Conservation (phyloP, 805 yeast genomes). For the Hanseniaspora meyeri region DNA sequence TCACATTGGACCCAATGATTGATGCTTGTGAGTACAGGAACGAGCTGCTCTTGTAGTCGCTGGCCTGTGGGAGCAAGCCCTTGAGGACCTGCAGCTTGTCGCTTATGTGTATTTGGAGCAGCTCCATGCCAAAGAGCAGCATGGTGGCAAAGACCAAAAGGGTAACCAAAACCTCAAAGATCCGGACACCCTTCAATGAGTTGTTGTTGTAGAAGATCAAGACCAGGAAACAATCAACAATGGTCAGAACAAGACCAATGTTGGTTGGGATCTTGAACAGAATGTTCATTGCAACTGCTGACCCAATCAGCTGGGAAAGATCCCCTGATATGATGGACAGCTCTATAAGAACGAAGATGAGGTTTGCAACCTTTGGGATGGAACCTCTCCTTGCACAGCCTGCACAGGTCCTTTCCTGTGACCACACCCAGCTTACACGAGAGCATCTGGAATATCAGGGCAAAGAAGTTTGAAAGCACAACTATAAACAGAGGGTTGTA, state of each 20-base stretch:
- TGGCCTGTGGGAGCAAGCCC: slow-evolving; percentile 51
- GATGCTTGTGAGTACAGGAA: slow-evolving; percentile 76
- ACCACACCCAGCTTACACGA: slow-evolving; percentile 81
- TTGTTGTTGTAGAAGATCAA: slow-evolving; percentile 69
- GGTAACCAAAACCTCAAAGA: slow-evolving; percentile 74
- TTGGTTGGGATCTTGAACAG: slow-evolving; percentile 67
- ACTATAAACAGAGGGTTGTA: slow-evolving; percentile 63
- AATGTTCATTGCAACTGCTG: slow-evolving; percentile 84
- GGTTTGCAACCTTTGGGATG: slow-evolving; percentile 10
- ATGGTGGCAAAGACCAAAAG: slow-evolving; percentile 69
- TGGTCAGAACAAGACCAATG: slow-evolving; percentile 73
- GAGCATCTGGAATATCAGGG: slow-evolving; percentile 67
- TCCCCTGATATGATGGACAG: slow-evolving; percentile 90
- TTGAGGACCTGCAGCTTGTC: slow-evolving; percentile 48
- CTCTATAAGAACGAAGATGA: slow-evolving; percentile 69
- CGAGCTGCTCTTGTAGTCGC: slow-evolving; percentile 38
- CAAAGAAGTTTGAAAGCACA: slow-evolving; percentile 68
- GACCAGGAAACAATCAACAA: slow-evolving; percentile 74
- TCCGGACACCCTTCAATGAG: slow-evolving; percentile 60
- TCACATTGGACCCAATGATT: slow-evolving; percentile 83
- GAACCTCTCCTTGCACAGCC: slow-evolving; percentile 62
- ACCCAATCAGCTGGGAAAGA: slow-evolving; percentile 95
- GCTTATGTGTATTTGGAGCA: slow-evolving; percentile 50
- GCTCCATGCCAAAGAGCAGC: slow-evolving; percentile 68
- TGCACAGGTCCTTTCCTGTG: slow-evolving; percentile 79